These are phyloP conservation scores for Sarcodon aspratus DNA, from an alignment of 768 basidiomycete genomes.

Conservation along the genomic window DNA sequence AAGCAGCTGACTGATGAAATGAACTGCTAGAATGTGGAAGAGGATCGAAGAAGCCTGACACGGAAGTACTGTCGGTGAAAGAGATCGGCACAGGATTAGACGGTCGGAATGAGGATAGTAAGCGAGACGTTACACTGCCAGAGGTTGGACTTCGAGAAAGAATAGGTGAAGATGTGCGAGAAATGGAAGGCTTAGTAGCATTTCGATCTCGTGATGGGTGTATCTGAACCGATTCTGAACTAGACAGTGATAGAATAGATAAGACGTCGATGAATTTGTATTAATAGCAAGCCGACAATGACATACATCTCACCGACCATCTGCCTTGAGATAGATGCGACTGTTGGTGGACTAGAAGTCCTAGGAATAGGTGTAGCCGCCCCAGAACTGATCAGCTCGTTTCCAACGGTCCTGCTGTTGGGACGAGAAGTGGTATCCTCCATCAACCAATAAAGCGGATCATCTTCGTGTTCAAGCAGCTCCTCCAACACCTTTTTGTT, in stretches of 20 bases:
- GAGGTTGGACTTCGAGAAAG: not conserved
- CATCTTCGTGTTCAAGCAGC: slow-evolving; percentile 53
- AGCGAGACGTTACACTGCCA: not conserved
- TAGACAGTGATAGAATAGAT: not conserved
- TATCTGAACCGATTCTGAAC: not conserved
- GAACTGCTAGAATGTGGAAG: not conserved
- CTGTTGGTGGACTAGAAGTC: too few species aligned
- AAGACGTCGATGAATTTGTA: too few species aligned
- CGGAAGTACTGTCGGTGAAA: not conserved
- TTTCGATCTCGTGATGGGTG: not conserved
- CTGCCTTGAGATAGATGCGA: too few species aligned
- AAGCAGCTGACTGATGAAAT: not conserved
- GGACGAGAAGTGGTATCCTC: not conserved
- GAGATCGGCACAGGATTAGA: not conserved
- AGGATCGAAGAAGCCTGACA: not conserved
- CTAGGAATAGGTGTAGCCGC: too few species aligned
- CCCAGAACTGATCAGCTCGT: too few species aligned
- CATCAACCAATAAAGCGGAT: slow-evolving; percentile 51
- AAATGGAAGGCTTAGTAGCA: not conserved
- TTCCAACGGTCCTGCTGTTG: too few species aligned
- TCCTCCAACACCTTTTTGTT: slow-evolving; percentile 50
- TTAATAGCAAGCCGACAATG: too few species aligned
- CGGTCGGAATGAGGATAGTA: not conserved
- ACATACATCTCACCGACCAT: too few species aligned
- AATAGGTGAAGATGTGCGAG: not conserved